Evolutionary conservation across 192 early-diverging fungal genomes (phyloP).

Genomic region (Coemansia sp.): DNA sequence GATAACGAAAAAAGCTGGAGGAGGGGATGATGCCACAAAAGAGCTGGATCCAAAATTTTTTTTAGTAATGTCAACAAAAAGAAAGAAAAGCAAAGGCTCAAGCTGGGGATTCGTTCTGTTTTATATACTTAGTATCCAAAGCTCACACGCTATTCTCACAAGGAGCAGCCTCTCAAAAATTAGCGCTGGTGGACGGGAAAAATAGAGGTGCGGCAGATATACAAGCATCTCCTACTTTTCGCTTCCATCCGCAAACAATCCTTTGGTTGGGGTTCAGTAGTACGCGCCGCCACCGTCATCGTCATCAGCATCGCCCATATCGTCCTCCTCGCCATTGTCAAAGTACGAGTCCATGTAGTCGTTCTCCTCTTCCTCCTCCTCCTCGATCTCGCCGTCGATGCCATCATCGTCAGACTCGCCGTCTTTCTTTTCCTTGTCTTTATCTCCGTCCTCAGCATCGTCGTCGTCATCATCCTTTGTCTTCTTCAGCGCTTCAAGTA

Average conservation of each 20-base stretch:
- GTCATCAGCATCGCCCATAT: slow-evolving; percentile 50
- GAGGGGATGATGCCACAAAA: background rate
- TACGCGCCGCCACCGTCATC: slow-evolving; percentile 43
- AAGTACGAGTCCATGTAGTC: slow-evolving; percentile 56
- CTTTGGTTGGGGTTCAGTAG: slow-evolving; percentile 8
- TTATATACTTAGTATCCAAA: background rate
- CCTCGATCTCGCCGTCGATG: slow-evolving; percentile 20
- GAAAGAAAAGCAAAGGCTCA: too few species aligned
- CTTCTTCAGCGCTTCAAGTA: slow-evolving; percentile 30
- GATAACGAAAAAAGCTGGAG: background rate
- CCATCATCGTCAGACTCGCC: slow-evolving; percentile 26
- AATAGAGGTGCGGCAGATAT: background rate
- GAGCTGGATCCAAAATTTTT: background rate
- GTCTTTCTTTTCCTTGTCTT: slow-evolving; percentile 19
- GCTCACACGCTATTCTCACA: too few species aligned
- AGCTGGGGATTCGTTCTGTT: too few species aligned
- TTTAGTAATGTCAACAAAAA: too few species aligned
- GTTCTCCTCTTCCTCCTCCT: slow-evolving; percentile 50
- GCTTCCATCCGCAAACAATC: background rate
- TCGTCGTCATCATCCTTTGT: slow-evolving; percentile 37
- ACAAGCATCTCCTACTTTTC: background rate
- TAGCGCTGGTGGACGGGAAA: background rate
- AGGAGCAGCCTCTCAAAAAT: too few species aligned
- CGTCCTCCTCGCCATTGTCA: slow-evolving; percentile 55
- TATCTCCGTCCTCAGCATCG: slow-evolving; percentile 8